Evolutionary conservation across 164 flowering plant species (phyloP).

Genomic region (Dillenia suffruticosa): DNA sequence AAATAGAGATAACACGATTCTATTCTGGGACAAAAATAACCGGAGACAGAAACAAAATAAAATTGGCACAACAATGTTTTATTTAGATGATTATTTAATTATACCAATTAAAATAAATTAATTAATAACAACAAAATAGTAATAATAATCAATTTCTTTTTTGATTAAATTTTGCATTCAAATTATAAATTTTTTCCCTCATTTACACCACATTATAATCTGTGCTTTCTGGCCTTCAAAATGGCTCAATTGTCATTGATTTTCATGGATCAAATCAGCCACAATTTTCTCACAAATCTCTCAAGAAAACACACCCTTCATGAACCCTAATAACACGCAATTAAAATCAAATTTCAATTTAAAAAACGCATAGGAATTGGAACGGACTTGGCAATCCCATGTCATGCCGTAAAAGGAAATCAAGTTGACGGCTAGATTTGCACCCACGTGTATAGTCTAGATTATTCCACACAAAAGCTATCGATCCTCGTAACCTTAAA

Average conservation of each 20-base stretch:
- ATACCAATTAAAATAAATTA: no score
- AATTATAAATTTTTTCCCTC: constrained; percentile 8
- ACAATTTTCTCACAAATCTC: constrained; percentile 3
- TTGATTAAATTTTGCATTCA: no score
- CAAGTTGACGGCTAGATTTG: not conserved
- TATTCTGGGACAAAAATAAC: no score
- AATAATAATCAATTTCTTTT: no score
- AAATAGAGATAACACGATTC: no score
- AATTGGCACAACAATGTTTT: no score
- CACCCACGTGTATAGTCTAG: constrained; percentile 15
- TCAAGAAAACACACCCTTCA: constrained; percentile 18
- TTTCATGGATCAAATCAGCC: not conserved
- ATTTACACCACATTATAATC: constrained; percentile 19
- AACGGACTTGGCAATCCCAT: not conserved
- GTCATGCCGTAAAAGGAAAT: not conserved
- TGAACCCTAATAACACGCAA: no score
- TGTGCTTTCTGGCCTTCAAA: not conserved
- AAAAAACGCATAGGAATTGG: not conserved
- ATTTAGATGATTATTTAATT: no score
- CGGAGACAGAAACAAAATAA: no score
- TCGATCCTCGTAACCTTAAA: constrained; percentile 17
- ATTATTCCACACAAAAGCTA: constrained; percentile 10
- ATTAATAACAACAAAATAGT: no score
- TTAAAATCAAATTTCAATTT: no score
- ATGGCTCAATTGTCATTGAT: not conserved